These are phyloP conservation scores for Coemansia sp. DNA, from an alignment of 192 early-diverging fungal species.

Conservation along the genomic window DNA sequence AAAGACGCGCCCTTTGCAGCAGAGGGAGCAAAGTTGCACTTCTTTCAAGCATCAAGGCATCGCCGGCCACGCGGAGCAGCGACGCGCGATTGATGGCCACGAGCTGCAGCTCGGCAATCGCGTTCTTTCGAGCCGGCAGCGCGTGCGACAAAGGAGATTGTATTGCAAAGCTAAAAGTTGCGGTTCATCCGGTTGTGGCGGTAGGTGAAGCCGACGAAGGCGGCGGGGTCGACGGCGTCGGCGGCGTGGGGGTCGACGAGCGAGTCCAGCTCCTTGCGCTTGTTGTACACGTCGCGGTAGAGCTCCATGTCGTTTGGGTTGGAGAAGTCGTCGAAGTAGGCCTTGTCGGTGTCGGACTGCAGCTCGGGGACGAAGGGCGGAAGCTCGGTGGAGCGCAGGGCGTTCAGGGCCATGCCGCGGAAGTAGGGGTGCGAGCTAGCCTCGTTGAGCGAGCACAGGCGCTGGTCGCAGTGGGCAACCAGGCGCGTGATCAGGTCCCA, in stretches of 20 bases:
- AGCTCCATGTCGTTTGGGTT: conserved; percentile 61
- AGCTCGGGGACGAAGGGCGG: conserved; percentile 76
- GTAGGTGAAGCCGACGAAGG: conserved; percentile 83
- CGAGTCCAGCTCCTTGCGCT: conserved; percentile 47
- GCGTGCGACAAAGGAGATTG: not conserved
- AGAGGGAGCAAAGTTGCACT: not conserved
- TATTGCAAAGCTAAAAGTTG: conserved; percentile 16
- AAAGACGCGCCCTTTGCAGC: not conserved
- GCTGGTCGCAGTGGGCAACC: conserved; percentile 52
- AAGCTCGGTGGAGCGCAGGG: conserved; percentile 56
- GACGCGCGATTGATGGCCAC: too few relatives aligned
- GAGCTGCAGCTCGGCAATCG: too few relatives aligned
- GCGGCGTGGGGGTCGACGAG: conserved; percentile 17
- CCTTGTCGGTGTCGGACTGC: conserved; percentile 69
- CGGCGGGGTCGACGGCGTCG: conserved; percentile 69
- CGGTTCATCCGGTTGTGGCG: conserved; percentile 49
- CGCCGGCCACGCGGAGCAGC: too few relatives aligned
- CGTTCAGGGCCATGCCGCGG: conserved; percentile 54
- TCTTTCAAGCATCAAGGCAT: too few relatives aligned
- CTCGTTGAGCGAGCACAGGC: conserved; percentile 55
- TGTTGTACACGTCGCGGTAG: conserved; percentile 59
- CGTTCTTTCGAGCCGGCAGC: too few relatives aligned
- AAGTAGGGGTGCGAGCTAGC: conserved; percentile 61
- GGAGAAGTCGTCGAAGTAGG: conserved; percentile 77
- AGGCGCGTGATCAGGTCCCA: conserved; percentile 72